Evolutionary conservation across 768 basidiomycete genomes (phyloP).

Genomic region (Botryobasidium botryosum): DNA sequence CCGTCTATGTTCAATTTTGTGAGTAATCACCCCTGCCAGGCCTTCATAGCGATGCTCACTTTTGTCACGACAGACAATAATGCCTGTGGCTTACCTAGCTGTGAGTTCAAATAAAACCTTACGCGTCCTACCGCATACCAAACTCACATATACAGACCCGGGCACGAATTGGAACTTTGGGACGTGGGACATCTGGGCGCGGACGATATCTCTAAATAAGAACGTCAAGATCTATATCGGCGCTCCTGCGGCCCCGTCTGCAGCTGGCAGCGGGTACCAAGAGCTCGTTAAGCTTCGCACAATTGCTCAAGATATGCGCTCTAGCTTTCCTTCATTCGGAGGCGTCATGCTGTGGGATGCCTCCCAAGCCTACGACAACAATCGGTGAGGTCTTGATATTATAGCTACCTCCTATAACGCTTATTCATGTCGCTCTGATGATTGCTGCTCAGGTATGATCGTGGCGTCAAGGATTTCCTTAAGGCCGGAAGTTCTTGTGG

Average conservation of each 20-base stretch:
- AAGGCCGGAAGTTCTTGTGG: conserved; percentile 5
- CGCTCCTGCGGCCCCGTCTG: conserved; percentile 38
- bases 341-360: conserved; percentile 12
- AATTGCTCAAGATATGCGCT: conserved; percentile 3
- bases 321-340: conserved; percentile 10
- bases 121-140: no score
- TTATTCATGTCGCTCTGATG: no score
- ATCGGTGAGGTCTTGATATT: no score
- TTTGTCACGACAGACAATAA: conserved; percentile 6
- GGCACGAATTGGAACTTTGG: no score
- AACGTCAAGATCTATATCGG: conserved; percentile 52
- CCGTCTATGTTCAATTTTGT: conserved; percentile 56
- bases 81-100: conserved; percentile 1
- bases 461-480: conserved; percentile 2
- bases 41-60: background rate
- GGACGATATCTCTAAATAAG: conserved; percentile 34
- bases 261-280: conserved; percentile 40
- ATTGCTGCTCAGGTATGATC: no score
- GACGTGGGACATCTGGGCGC: conserved; percentile 47
- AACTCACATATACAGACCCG: no score
- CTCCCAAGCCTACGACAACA: conserved; percentile 6
- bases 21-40: conserved; percentile 4
- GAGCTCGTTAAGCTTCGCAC: background rate
- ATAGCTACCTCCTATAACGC: no score
- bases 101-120: no score